A percentile compares a stretch with the other conserved stretches of the same genome.
These are phyloP conservation scores for Xylariaceae sp. DNA, from an alignment of 2,329 filamentous ascomycete genomes.

Conservation along the genomic window DNA sequence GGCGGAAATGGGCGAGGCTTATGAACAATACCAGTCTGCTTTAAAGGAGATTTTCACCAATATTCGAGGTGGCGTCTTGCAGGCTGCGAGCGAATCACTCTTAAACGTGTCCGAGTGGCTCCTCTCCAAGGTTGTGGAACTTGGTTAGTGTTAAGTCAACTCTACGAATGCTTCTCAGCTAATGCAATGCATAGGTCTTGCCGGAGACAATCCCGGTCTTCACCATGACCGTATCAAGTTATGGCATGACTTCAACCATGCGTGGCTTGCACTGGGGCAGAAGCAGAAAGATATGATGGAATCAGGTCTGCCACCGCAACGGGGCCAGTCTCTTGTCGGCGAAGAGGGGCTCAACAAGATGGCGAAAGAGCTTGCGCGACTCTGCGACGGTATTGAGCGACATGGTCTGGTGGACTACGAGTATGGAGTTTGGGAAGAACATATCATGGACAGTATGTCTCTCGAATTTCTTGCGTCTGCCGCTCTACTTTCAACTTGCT, in stretches of 20 bases:
- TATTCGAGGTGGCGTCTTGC: slow-evolving; percentile 51
- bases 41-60: slow-evolving; percentile 66
- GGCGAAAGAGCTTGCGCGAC: slow-evolving; percentile 73
- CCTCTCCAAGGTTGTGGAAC: slow-evolving; percentile 48
- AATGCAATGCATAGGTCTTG: slow-evolving; percentile 61
- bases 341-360: slow-evolving; percentile 69
- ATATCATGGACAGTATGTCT: slow-evolving; percentile 74
- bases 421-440: slow-evolving; percentile 93
- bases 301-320: slow-evolving; percentile 52
- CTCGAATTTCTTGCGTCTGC: background rate
- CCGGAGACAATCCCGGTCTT: slow-evolving; percentile 73
- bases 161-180: slow-evolving; percentile 6
- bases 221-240: slow-evolving; percentile 74
- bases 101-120: slow-evolving; percentile 52
- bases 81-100: slow-evolving; percentile 48
- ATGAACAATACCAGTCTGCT: slow-evolving; percentile 60
- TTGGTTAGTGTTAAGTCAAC: slow-evolving; percentile 41
- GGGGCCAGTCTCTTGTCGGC: slow-evolving; percentile 60
- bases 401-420: slow-evolving; percentile 97
- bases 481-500: slow-evolving; percentile 4
- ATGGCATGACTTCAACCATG: slow-evolving; percentile 93
- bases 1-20: slow-evolving; percentile 62
- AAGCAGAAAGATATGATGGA: slow-evolving; percentile 74
- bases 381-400: slow-evolving; percentile 83
- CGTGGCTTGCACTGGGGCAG: slow-evolving; percentile 80